Evolutionary conservation across 352 stramenopile genomes (phyloP), one percentile per base, ranked within the genome.

Genomic region (Pythium sukuiense): DNA sequence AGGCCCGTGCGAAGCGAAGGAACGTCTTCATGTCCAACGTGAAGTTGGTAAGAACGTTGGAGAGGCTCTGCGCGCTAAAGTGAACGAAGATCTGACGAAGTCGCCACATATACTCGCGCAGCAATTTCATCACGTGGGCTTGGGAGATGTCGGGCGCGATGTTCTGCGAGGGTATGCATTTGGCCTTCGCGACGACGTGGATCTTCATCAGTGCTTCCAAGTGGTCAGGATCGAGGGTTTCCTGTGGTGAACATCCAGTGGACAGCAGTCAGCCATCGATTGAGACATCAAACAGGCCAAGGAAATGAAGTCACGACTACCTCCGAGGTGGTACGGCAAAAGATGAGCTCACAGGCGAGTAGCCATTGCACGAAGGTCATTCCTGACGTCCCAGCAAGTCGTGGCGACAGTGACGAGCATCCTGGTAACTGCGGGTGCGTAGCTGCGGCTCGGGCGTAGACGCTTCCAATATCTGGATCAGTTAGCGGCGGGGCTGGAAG

Each of bases 71-170:
- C 37, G 76, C 76, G 18, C 67, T 76, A 50, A 93, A 91, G 29
- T 93, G 84, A 13, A 75, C 87, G 63, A 93, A 93, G 43, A 90
- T 83, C 33, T 93, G 84, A 56, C 90, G 89, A 59, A 93, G 58
- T 12, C 79, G 78, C 84, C 84, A 93, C 16, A 91, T 75, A 24
- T 88, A 69, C 27, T 90, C 78, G 12, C 69, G 81, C 26, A 93
- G 59, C 18, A 93, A 74, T 59, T 89, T 87, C 65, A 90, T 74
- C 14, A 93, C 84, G 61, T 91, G 82, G 5, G 59, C 59, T 55
- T 89, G 82, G 3, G 82, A 89, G 14, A 91, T 70, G 52, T 93
- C 84, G 0, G 84, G 84, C 1, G 82, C 84, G 9, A 93, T 69
- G 14, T 84, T 81, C 49, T 91, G 82, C 6, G 79, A 75, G 16